Evolutionary conservation across 129 eudicot genomes (phyloP).

Genomic region (Gnaphalium uliginosum): DNA sequence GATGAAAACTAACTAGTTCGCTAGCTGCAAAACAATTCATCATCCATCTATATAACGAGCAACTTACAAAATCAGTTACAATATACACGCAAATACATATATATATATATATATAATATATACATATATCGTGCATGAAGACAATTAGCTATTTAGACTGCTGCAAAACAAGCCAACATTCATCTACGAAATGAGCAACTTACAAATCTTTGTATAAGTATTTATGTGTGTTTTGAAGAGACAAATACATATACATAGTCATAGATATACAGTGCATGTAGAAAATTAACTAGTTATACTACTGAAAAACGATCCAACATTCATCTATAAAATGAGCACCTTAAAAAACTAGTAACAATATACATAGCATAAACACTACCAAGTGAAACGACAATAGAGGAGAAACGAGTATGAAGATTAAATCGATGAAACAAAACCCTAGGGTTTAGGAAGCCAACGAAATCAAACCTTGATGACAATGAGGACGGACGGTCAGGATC

Average conservation of each 20-base stretch:
- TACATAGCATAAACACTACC: background rate
- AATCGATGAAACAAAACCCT: constrained; percentile 17
- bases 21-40: background rate
- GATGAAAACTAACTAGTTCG: background rate
- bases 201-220: too few relatives aligned
- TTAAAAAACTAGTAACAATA: background rate
- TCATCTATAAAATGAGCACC: background rate
- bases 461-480: constrained; percentile 26
- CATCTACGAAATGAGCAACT: too few relatives aligned
- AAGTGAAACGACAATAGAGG: background rate
- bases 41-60: background rate
- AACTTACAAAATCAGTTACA: constrained; percentile 17
- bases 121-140: too few relatives aligned
- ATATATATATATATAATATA: too few relatives aligned
- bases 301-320: background rate
- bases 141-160: too few relatives aligned
- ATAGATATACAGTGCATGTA: too few relatives aligned
- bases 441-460: constrained; percentile 16
- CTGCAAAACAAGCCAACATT: too few relatives aligned
- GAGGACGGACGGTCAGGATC: constrained; percentile 8
- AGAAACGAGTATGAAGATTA: background rate
- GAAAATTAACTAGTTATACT: background rate
- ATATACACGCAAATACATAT: too few relatives aligned
- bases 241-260: too few relatives aligned
- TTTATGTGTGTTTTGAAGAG: too few relatives aligned